phyloP scores from a whole-genome alignment of 306 rosid species.

The Cicer cuneatum region DNA sequence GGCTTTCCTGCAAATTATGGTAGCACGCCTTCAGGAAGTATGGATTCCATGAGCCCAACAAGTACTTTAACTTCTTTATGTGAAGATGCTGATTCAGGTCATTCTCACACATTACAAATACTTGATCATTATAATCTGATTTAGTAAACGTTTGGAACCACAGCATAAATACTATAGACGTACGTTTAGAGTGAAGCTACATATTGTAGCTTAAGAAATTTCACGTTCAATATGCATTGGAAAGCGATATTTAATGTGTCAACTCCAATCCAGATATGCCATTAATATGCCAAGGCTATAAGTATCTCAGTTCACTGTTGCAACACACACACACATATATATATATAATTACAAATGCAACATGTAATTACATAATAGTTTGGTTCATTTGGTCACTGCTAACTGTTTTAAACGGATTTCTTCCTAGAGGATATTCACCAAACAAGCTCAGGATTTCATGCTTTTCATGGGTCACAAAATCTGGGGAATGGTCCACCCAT shows the following conservation, averaged over 20 bases:
- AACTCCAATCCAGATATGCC: no score
- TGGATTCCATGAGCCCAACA: conserved; percentile 78
- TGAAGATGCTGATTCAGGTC: conserved; percentile 93
- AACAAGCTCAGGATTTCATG: conserved; percentile 57
- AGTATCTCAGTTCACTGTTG: conserved; percentile 26
- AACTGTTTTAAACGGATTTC: conserved; percentile 41
- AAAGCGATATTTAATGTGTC: no score
- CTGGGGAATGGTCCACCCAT: conserved; percentile 50
- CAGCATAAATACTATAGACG: no score
- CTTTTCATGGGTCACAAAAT: conserved; percentile 49
- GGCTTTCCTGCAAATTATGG: conserved; percentile 57
- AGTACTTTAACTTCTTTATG: conserved; percentile 72
- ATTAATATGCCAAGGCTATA: conserved; percentile 19
- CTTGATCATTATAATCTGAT: conserved; percentile 34
- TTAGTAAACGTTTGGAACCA: not conserved
- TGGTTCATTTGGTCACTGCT: conserved; percentile 33
- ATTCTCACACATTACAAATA: conserved; percentile 18
- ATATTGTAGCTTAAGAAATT: no score
- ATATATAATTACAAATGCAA: not conserved
- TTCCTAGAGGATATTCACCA: conserved; percentile 65
- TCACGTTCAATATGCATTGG: no score
- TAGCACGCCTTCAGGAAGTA: conserved; percentile 60
- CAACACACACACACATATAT: not conserved
- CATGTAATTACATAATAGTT: not conserved
- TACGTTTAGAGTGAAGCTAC: no score